phyloP scores from a whole-genome alignment of 768 basidiomycete genomes.

The Podaxis pistillaris region DNA sequence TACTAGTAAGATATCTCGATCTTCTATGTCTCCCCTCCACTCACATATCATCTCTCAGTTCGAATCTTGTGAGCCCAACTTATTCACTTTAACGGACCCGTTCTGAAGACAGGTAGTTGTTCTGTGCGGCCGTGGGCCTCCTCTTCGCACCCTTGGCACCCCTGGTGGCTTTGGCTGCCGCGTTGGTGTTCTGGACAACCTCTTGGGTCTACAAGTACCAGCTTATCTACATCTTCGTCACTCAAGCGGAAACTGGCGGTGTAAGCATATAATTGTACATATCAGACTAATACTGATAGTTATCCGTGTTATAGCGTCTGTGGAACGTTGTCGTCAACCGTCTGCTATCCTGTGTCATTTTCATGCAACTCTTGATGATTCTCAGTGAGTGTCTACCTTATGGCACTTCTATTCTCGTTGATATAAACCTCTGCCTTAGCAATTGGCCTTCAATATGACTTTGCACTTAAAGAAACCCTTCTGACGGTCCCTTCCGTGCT shows the following conservation, averaged over 20 bases:
- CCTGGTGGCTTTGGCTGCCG: slow-evolving; percentile 68
- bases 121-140: slow-evolving; percentile 73
- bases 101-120: slow-evolving; percentile 41
- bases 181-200: slow-evolving; percentile 70
- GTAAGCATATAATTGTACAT: slow-evolving; percentile 36
- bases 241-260: slow-evolving; percentile 80
- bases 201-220: slow-evolving; percentile 84
- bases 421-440: slow-evolving; percentile 35
- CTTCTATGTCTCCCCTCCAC: neutral
- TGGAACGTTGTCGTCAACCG: slow-evolving; percentile 85
- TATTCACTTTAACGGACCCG: neutral
- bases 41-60: slow-evolving; percentile 17
- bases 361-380: slow-evolving; percentile 76
- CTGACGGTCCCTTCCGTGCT: slow-evolving; percentile 70
- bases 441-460: slow-evolving; percentile 65
- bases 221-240: slow-evolving; percentile 78
- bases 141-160: slow-evolving; percentile 87
- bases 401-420: slow-evolving; percentile 8
- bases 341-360: slow-evolving; percentile 56
- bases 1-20: slow-evolving; percentile 48
- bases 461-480: slow-evolving; percentile 59
- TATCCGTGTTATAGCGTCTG: slow-evolving; percentile 45
- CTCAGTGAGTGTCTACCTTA: slow-evolving; percentile 54
- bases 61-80: slow-evolving; percentile 26
- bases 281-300: neutral